Conservation (phyloP, 192 early-diverging fungal species). For the Coemansia pectinata region DNA sequence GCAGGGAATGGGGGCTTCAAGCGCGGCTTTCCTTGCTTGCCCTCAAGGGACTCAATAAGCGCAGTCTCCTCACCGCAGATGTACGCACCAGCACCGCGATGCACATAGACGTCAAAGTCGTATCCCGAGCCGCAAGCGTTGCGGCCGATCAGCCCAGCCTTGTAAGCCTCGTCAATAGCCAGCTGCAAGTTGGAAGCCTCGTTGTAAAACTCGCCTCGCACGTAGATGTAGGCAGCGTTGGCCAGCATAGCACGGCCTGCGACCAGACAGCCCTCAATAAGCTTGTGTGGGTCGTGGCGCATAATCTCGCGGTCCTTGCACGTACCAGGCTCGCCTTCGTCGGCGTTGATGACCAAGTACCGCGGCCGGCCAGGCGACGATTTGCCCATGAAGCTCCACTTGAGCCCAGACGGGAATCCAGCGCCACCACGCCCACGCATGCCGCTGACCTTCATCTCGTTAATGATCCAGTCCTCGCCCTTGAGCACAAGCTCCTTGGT, state of each 20-base stretch:
- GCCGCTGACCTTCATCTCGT: slow-evolving; percentile 96
- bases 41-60: slow-evolving; percentile 88
- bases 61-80: slow-evolving; percentile 97
- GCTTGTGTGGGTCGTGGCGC: slow-evolving; percentile 93
- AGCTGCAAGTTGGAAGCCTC: slow-evolving; percentile 90
- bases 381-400: slow-evolving; percentile 99
- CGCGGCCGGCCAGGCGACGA: slow-evolving; percentile 81
- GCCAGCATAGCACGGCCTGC: slow-evolving; percentile 98
- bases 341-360: slow-evolving; percentile 97
- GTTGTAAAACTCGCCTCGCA: slow-evolving; percentile 96
- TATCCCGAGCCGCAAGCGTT: slow-evolving; percentile 95
- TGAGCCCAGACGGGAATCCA: slow-evolving; percentile 96
- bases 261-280: slow-evolving; percentile 94
- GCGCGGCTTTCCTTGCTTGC: slow-evolving; percentile 98
- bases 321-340: slow-evolving; percentile 98
- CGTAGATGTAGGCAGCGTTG: slow-evolving; percentile 97
- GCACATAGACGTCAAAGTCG: slow-evolving; percentile 97
- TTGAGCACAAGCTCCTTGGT: slow-evolving; percentile 97
- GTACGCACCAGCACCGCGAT: slow-evolving; percentile 97
- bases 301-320: slow-evolving; percentile 98
- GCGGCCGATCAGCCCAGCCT: slow-evolving; percentile 96
- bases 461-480: slow-evolving; percentile 96
- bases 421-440: slow-evolving; percentile 94
- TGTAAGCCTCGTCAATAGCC: slow-evolving; percentile 97
- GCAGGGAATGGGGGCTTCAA: slow-evolving; percentile 99